These are phyloP conservation scores for Aechmea fasciata DNA, from an alignment of 176 grass and related monocot genomes.

Conservation along the genomic window DNA sequence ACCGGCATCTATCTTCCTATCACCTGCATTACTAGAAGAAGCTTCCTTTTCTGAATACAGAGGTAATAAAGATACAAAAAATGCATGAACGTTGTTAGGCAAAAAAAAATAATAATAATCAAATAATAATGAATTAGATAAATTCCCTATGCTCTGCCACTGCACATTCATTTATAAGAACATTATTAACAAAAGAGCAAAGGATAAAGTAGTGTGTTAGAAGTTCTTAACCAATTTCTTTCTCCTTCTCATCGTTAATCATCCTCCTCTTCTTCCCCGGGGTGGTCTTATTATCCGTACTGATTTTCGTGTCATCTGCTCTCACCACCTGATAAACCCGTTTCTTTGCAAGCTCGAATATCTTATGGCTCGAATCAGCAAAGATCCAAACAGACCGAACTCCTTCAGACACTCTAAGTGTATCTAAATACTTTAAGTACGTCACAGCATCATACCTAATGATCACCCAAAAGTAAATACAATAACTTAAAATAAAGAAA, in stretches of 20 bases:
- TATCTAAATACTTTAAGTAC: slow-evolving; percentile 90
- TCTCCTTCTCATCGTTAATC: slow-evolving; percentile 37
- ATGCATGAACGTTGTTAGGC: not conserved
- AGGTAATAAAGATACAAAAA: not conserved
- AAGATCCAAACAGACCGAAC: slow-evolving; percentile 94
- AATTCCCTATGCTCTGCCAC: not conserved
- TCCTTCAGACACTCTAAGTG: slow-evolving; percentile 85
- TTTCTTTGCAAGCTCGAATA: slow-evolving; percentile 86
- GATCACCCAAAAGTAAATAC: slow-evolving; percentile 13
- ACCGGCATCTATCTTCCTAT: slow-evolving; percentile 22
- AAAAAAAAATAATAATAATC: not conserved
- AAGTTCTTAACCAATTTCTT: slow-evolving; percentile 37
- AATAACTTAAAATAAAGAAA: slow-evolving; percentile 1
- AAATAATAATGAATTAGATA: not conserved
- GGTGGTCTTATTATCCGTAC: slow-evolving; percentile 25
- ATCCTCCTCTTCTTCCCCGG: slow-evolving; percentile 66
- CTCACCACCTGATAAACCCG: slow-evolving; percentile 75
- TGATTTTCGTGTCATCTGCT: slow-evolving; percentile 51
- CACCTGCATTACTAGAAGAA: slow-evolving; percentile 23
- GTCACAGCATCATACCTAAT: slow-evolving; percentile 81
- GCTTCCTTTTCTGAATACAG: slow-evolving; percentile 29
- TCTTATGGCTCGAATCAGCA: slow-evolving; percentile 89
- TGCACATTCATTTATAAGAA: not conserved
- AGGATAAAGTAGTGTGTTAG: not conserved
- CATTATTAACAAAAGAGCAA: not conserved